phyloP scores from a whole-genome alignment of 1,284 basidiomycete genomes.

The Neonothopanus nambi region DNA sequence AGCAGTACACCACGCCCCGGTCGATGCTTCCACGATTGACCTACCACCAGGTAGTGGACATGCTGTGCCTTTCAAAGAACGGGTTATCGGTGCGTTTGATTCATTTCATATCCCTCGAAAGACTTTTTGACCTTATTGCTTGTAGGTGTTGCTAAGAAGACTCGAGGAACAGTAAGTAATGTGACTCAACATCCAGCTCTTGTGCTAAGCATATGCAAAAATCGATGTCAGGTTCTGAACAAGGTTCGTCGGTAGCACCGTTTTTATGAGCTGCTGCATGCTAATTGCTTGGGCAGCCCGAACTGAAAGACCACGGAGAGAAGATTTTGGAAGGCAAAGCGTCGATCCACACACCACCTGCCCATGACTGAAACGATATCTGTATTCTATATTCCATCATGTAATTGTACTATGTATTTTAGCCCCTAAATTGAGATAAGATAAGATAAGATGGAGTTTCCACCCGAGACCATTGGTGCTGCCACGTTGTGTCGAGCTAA shows the following conservation, averaged over 20 bases:
- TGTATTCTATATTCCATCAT: too few relatives aligned
- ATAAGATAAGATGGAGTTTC: too few relatives aligned
- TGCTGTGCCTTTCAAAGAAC: constrained; percentile 48
- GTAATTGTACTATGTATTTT: too few relatives aligned
- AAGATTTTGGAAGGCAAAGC: constrained; percentile 44
- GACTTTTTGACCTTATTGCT: not conserved
- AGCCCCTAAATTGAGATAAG: too few relatives aligned
- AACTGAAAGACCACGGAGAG: constrained; percentile 48
- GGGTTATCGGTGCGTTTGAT: constrained; percentile 43
- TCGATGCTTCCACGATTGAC: constrained; percentile 26
- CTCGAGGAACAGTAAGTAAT: constrained; percentile 45
- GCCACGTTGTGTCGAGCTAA: too few relatives aligned
- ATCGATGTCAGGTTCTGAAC: not conserved
- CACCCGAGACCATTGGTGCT: too few relatives aligned
- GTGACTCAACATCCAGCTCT: too few relatives aligned
- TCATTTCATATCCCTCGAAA: constrained; percentile 26
- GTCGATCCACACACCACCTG: constrained; percentile 1
- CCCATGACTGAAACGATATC: too few relatives aligned
- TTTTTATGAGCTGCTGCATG: not conserved
- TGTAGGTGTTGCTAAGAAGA: constrained; percentile 41
- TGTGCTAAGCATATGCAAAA: not conserved
- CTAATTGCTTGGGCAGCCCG: too few relatives aligned
- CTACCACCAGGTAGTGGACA: constrained; percentile 18
- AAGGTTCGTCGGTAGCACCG: too few relatives aligned
- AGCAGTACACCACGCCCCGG: constrained; percentile 26